These are phyloP conservation scores for Colletotrichum sp. DNA, from an alignment of 2,329 filamentous ascomycete genomes.

Conservation along the genomic window DNA sequence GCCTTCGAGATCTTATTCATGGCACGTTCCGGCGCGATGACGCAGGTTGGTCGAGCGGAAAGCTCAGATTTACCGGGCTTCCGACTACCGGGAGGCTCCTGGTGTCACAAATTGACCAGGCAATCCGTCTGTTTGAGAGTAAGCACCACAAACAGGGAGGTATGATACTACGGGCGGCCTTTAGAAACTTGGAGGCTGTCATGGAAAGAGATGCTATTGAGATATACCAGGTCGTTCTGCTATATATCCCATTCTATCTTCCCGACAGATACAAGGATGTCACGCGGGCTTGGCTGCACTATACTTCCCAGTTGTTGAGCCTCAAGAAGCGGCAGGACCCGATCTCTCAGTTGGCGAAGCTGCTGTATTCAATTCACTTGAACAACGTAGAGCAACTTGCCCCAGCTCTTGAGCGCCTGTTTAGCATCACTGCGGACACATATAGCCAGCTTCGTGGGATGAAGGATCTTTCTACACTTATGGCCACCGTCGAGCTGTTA, in stretches of 20 bases:
- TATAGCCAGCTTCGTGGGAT: accelerated
- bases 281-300: neutral
- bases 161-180: neutral
- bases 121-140: neutral
- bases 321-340: neutral
- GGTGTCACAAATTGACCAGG: neutral
- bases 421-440: neutral
- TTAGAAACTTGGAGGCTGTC: neutral
- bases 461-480: accelerated
- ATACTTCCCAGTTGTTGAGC: neutral
- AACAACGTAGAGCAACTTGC: accelerated
- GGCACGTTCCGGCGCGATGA: neutral
- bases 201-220: neutral
- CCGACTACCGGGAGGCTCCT: neutral
- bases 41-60: accelerated
- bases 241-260: neutral
- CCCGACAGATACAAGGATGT: neutral
- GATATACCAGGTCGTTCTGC: neutral
- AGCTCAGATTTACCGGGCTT: neutral
- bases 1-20: neutral
- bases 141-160: neutral
- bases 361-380: neutral
- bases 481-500: accelerated
- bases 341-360: neutral
- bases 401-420: neutral